Base-by-base conservation (phyloP, 257 asterid species). In the Fraxinus excelsior region DNA sequence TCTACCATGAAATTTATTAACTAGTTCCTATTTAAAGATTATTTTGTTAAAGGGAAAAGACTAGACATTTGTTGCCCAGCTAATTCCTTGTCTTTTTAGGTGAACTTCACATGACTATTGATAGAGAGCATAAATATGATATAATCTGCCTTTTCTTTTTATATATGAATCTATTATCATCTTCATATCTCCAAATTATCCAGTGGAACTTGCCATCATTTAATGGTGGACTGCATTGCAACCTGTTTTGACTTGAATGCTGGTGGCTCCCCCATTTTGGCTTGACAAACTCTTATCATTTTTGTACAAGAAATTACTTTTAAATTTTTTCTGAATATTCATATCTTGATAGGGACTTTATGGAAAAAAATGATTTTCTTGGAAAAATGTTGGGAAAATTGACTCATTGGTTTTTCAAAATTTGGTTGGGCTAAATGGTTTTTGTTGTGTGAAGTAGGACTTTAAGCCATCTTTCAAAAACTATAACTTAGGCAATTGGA, bases 381-480 rank as follows among this genome's bases (percentile, higher is more conserved):
- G 70, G 72, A 37, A 25, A 16, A 67, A 51, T 67, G 16, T 35
- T 29, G 64, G 60, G 74, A 79, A 79, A 6, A 69, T n/a, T 68
- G 75, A 32, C 23, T 28, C 32, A n/a, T 13, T 26, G 5, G 23
- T 26, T 31, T 71, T 67, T 42, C 40, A 14, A 29, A 53, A 21
- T 7, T 60, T 58, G 44, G 66, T 38, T 53, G 40, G 80, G 14
- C 14, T 40, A 40, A 40, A 53, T 77, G 62, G 62, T 74, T 31
- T 78, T 82, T 79, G 76, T 21, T 51, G 25, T 79, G 70, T 19
- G 19, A 67, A 58, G 73, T 40, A 56, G 56, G 73, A 74, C 37
- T 78, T 68, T 72, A 60, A 74, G 28, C 64, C 56, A 73, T 76
- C 62, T 75, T 78, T 62, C 79, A 74, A 66, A 72, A 71, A 81